Percentiles rank a stretch among this genome's conserved stretches.
phyloP scores from a whole-genome alignment of 192 early-diverging fungal genomes.

The Mortierella alpina region DNA sequence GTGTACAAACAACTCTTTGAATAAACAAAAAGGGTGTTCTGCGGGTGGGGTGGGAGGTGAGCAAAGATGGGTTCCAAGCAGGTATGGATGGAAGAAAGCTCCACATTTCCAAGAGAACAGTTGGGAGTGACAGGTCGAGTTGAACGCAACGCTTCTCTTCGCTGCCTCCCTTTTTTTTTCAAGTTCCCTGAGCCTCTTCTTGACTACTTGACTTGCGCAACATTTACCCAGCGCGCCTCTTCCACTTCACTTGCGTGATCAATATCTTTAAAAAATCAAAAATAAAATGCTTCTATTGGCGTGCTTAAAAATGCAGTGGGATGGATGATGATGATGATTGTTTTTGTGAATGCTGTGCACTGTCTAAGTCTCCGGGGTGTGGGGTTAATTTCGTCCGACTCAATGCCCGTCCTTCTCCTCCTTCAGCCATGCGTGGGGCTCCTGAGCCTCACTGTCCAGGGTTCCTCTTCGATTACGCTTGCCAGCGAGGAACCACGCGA shows the following conservation, averaged over 20 bases:
- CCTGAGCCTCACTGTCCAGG: too few relatives aligned
- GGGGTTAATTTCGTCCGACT: too few relatives aligned
- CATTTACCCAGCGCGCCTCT: not conserved
- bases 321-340: too few relatives aligned
- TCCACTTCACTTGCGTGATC: too few relatives aligned
- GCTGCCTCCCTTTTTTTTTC: not conserved
- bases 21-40: not conserved
- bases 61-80: not conserved
- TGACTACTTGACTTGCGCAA: not conserved
- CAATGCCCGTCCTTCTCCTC: too few relatives aligned
- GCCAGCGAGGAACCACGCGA: conserved; percentile 45
- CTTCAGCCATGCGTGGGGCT: too few relatives aligned
- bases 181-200: not conserved
- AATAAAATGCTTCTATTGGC: too few relatives aligned
- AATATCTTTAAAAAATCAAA: too few relatives aligned
- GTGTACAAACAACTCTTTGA: conserved; percentile 1
- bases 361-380: too few relatives aligned
- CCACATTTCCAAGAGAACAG: not conserved
- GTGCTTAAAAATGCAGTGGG: too few relatives aligned
- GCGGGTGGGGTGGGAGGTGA: not conserved
- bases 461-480: conserved; percentile 29
- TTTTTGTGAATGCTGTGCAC: too few relatives aligned
- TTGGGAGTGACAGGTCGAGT: not conserved
- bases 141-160: conserved; percentile 53
- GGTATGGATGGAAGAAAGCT: not conserved